These are phyloP conservation scores for Leccinum boreale DNA, from an alignment of 768 basidiomycete genomes.

Conservation along the genomic window DNA sequence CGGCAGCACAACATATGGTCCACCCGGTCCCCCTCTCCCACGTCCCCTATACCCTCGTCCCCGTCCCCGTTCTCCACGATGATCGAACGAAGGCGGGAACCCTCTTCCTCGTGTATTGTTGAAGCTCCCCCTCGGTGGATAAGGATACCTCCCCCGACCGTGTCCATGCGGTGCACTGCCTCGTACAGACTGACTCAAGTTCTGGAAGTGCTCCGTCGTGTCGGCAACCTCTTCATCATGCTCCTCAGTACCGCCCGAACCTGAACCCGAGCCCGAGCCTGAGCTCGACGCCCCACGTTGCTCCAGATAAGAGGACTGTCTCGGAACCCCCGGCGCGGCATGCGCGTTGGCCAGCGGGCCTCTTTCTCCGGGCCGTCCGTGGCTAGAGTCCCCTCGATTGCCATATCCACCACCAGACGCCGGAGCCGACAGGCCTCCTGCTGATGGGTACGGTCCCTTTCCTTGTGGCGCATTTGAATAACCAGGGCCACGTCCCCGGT, in stretches of 20 bases:
- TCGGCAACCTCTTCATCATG: slow-evolving; percentile 9
- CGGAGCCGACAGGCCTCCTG: slow-evolving; percentile 2
- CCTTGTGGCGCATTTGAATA: slow-evolving; percentile 9
- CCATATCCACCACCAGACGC: slow-evolving; percentile 1
- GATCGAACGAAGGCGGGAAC: slow-evolving; percentile 19
- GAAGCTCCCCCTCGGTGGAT: slow-evolving; percentile 23
- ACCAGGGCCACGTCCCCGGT: slow-evolving; percentile 37
- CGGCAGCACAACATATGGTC: neutral
- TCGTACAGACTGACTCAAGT: slow-evolving; percentile 20
- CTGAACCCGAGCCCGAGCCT: neutral
- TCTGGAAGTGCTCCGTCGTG: neutral
- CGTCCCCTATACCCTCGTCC: slow-evolving; percentile 29
- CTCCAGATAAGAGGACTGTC: neutral
- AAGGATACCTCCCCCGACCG: slow-evolving; percentile 30
- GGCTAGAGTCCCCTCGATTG: neutral
- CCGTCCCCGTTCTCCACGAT: slow-evolving; percentile 34
- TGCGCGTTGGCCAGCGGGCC: slow-evolving; percentile 8
- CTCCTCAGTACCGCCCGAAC: neutral
- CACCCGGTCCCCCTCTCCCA: neutral
- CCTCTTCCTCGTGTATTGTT: slow-evolving; percentile 31
- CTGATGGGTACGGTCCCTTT: slow-evolving; percentile 7
- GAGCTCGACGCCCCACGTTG: neutral
- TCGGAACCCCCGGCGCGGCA: neutral
- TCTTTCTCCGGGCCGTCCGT: slow-evolving; percentile 6
- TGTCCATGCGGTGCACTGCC: slow-evolving; percentile 30